These are phyloP conservation scores for Zelonia costaricensis DNA, from an alignment of 208 protist genomes.

Conservation along the genomic window DNA sequence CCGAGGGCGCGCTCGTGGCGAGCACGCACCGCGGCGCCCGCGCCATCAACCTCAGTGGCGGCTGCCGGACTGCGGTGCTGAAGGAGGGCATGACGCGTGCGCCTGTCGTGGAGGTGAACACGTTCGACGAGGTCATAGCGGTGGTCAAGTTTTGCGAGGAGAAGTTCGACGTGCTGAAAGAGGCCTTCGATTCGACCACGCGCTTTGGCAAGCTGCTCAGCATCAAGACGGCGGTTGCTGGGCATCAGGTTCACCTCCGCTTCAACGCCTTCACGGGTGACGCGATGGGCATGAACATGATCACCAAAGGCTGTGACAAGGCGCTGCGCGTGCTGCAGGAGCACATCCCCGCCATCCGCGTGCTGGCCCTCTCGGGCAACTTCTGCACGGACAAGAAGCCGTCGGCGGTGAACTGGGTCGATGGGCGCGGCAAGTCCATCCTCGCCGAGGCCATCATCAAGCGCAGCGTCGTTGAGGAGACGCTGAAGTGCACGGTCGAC, in stretches of 20 bases:
- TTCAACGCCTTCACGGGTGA: constrained; percentile 96
- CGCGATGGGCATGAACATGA: constrained; percentile 99
- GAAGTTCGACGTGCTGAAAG: constrained; percentile 82
- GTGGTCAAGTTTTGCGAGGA: constrained; percentile 93
- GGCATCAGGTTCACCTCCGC: constrained; percentile 93
- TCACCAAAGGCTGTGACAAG: constrained; percentile 97
- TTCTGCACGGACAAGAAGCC: constrained; percentile 99
- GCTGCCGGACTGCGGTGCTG: constrained; percentile 88
- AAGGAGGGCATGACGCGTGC: constrained; percentile 98
- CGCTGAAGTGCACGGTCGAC: constrained; percentile 95
- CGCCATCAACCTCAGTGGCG: constrained; percentile 92
- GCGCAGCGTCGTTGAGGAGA: constrained; percentile 85
- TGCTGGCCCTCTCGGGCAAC: constrained; percentile 96
- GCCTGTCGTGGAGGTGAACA: constrained; percentile 91
- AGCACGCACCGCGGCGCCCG: constrained; percentile 95
- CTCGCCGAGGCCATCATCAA: constrained; percentile 94
- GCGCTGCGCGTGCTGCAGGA: constrained; percentile 85
- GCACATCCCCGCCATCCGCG: constrained; percentile 91
- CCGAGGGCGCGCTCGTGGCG: constrained; percentile 97
- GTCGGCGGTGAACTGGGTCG: constrained; percentile 97
- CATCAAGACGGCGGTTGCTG: constrained; percentile 88
- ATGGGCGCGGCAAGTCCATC: constrained; percentile 96
- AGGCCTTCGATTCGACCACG: constrained; percentile 93
- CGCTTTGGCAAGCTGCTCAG: constrained; percentile 93
- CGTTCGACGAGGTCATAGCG: constrained; percentile 70